Evolutionary conservation across 371 early-diverging fungal species (phyloP), one percentile per base, ranked within the genome.

Genomic region (Coemansia sp.): DNA sequence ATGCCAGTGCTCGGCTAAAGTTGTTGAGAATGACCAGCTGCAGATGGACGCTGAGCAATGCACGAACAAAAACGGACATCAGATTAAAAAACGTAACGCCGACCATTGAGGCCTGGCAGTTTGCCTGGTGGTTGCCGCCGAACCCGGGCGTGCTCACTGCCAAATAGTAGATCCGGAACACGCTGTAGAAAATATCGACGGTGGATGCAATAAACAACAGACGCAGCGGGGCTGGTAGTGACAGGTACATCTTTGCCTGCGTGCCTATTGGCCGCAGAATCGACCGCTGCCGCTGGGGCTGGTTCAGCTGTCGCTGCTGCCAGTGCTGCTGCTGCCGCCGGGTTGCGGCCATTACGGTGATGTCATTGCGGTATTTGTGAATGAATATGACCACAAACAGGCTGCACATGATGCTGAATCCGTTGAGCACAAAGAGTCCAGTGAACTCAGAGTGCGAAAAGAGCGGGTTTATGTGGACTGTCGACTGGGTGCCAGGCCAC

Each of bases 61-160:
- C 72, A 32, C 72, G 62, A 34, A 67, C 63, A 60, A 72, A 72
- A 5, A 72, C 72, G 5, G 72, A 67, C 60, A 67, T 37, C 12
- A 72, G 57, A 16, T 66, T 67, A 38, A 72, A 72, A 36, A 72
- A 72, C 14, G 68, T 67, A 42, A 66, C 54, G 1, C 68, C 72
- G 4, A 64, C 29, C 72, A 72, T 72, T 14, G 68, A 55, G 5
- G 72, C 72, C 34, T 72, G 48, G 68, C 72, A 72, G 40, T 72
- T 67, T 12, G 48, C 58, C 38, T 60, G 48, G 32, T 60, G 56
- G 57, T 44, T 18, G 44, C 72, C 68, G 14, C 52, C 50, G 37
- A 67, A 72, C 37, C 64, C 64, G 8, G 72, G 60, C 60, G 54
- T 62, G 50, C 60, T 67, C 29, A 63, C 62, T 11, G 49, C 24